Evolutionary conservation across 129 eudicot genomes (phyloP).

Genomic region (Escallonia herrerae): DNA sequence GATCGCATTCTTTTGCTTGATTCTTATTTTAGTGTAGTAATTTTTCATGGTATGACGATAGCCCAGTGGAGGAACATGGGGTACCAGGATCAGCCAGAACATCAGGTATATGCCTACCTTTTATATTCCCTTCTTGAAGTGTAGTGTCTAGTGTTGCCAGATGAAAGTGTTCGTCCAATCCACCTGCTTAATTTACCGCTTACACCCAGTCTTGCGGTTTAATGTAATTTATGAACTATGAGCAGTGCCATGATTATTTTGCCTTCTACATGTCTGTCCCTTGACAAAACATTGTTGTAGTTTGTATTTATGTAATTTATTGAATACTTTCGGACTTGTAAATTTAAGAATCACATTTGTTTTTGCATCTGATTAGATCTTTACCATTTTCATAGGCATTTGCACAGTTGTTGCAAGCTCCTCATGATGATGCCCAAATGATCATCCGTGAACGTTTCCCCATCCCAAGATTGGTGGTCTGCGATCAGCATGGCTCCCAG

Average conservation of each 20-base stretch:
- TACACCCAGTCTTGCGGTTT: too few species aligned
- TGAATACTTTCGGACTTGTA: too few species aligned
- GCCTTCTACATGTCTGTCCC: not conserved
- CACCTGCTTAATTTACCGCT: too few species aligned
- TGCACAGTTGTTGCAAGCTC: slow-evolving; percentile 79
- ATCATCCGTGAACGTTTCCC: slow-evolving; percentile 96
- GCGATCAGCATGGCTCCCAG: slow-evolving; percentile 99
- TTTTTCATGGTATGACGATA: slow-evolving; percentile 92
- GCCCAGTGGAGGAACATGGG: slow-evolving; percentile 99
- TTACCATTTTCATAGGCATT: slow-evolving; percentile 47
- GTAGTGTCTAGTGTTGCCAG: too few species aligned
- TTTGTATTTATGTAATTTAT: not conserved
- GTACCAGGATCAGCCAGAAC: slow-evolving; percentile 88
- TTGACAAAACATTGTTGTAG: not conserved
- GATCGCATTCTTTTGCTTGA: slow-evolving; percentile 89
- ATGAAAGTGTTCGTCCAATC: too few species aligned
- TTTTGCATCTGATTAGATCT: not conserved
- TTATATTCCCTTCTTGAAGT: too few species aligned
- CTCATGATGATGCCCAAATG: slow-evolving; percentile 76
- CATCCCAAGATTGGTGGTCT: slow-evolving; percentile 89
- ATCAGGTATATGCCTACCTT: slow-evolving; percentile 35
- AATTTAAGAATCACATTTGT: too few species aligned
- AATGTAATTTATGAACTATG: too few species aligned
- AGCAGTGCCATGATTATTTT: too few species aligned
- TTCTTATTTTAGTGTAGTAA: slow-evolving; percentile 91